Base-by-base conservation (phyloP, 2,329 filamentous ascomycete species). In the Epichloe aotearoae region DNA sequence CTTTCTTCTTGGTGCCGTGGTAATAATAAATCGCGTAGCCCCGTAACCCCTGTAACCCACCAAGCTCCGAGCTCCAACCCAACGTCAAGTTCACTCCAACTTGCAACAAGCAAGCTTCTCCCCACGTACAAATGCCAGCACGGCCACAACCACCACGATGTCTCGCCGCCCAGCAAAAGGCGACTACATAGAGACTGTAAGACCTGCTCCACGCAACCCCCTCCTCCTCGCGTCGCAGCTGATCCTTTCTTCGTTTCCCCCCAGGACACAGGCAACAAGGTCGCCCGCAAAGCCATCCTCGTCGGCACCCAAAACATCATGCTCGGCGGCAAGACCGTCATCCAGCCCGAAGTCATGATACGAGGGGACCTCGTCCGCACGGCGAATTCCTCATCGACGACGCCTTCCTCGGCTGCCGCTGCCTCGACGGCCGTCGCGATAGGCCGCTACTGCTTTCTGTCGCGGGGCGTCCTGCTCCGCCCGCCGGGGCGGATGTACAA, bases 231-330 rank as follows among this genome's bases (percentile, higher is more conserved):
- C 39, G 38, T 51, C 46, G 19, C 38, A 34, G 26, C 45, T 53
- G 26, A 58, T 12, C 19, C 5, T 36, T 49, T 30, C 2, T 2
- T 30, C 1, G n/a, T 26, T 7, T 1, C 2, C 1, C 19, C 58
- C 19, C 58, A 95, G 90, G 91, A 97, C 70, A 95, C 90, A 3
- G 93, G 93, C 58, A 98, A 98, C 78, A 97, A 97, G 73, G 93
- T 98, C 61, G 91, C 90, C 39, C 88, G 93, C 58, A 88, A 88
- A 59, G 87, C 88, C 55, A 83, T 85, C 64, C 88, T 98, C 59
- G 86, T 95, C 62, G 93, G 93, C 61, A 96, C 91, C 20, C 89
- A 95, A 60, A 95, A 97, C 70, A 97, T 98, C 69, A 95, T 95
- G 69, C 84, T 98, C 2, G 93, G 89, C 59, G 93, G 93, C 56